Base-by-base conservation (phyloP, 2,329 filamentous ascomycete genomes). In the Fulvia fulva region DNA sequence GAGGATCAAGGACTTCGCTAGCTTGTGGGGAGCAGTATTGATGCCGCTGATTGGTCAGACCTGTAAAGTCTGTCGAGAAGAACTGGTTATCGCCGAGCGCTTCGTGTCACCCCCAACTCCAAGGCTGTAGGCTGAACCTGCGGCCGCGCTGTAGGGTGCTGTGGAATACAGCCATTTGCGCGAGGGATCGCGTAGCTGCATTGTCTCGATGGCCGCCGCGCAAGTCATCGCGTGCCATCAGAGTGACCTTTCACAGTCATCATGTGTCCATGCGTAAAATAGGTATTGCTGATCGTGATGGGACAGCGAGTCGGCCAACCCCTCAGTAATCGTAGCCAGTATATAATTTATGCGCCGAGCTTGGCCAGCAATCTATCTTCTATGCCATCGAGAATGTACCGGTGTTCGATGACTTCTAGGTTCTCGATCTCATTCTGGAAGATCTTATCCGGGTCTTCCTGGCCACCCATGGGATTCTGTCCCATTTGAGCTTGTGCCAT, bases 351-450 rank as follows among this genome's bases (percentile, higher is more conserved):
- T 57, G 57, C 61, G 22, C 64, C 58, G 41, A 65, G 60, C 57
- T 65, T 76, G 46, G 74, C 81, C 69, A 97, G 77, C 59, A 99
- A 78, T 71, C 94, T 85, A 70, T 91, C 84, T 78, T 97, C 92
- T 58, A 97, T 87, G 19, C 88, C 88, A 68, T 96, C 90, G 59
- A 97, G 78, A 63, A 97, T 90, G 69, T 90, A 97, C 73, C 91
- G 89, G 75, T 97, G 93, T 73, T 96, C 92, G 69, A 96, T 83
- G 23, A 99, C 94, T 67, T 95, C 92, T 62, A 99, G 76, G 75
- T 99, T 99, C 81, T 99, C 94, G 2, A 90, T 90, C 77, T 99
- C 94, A 49, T 81, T 90, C 73, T 88, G 81, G 76, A 97, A 99
- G 73, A 96, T 84, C 81, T 99, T 99, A 76, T 97, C 89, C 0